Evolutionary conservation across 1,139 yeast genomes (phyloP), one percentile per base, ranked within the genome.

Genomic region (Citeromyces siamensis): DNA sequence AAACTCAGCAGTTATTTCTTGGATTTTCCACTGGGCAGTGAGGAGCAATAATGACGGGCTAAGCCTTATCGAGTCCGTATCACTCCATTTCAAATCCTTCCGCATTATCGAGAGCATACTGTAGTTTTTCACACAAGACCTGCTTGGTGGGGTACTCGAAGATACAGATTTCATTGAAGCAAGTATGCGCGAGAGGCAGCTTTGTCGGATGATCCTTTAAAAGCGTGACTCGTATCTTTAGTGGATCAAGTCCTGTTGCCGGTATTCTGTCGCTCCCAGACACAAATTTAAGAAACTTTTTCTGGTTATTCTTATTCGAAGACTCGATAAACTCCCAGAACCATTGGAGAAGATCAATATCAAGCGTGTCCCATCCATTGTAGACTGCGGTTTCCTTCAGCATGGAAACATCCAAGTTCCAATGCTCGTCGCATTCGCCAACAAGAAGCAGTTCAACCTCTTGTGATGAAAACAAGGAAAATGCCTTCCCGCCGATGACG

Each of bases 211-310:
- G 63, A 3, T 79, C 78, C 7, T 19, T 35, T 20, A 75, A 46
- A 38, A 68, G 60, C 28, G 75, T 67, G 35, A 83, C 71, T 43
- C 78, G 78, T 49, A 88, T 79, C 32, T 66, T 66, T 58, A 88
- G 58, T 39, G 82, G 78, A 34, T 78, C 76, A 16, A 84, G 65
- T 0, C 97, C 98, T 0, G 95, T 84, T 0, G 96, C 95, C 0
- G 97, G 97, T 9, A 90, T 68, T 35, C 95, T 61, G 50, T 86
- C 95, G 1, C 94, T 78, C 0, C 97, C 96, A 0, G 95, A 86
- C 5, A 88, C 76, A 56, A 90, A 90, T 23, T 68, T 64, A 32
- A 90, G 58, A 31, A 88, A 60, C 45, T 68, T 71, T 45, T 75
- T 73, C 46, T 83, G 93, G 22, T 68, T 59, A 1, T 44, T 47